Percentiles rank a stretch among this genome's conserved stretches.
These are phyloP conservation scores for Kalmanozyma brasiliensis DNA, from an alignment of 1,284 basidiomycete genomes.

Conservation along the genomic window DNA sequence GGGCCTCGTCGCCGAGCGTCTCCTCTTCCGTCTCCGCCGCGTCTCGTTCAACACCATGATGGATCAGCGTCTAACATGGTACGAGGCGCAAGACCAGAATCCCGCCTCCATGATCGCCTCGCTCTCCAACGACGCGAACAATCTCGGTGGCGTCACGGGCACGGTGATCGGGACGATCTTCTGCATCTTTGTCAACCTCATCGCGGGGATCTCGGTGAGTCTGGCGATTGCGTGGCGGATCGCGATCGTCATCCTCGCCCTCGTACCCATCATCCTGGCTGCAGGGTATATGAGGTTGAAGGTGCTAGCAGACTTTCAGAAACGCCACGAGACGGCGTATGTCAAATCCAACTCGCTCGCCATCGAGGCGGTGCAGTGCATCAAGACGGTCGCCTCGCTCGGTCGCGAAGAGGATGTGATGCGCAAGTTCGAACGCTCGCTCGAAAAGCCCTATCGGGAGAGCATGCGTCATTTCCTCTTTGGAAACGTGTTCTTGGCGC, in stretches of 20 bases:
- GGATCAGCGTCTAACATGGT: slow-evolving; percentile 49
- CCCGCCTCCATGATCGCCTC: slow-evolving; percentile 51
- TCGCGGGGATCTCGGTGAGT: slow-evolving; percentile 52
- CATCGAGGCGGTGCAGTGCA: slow-evolving; percentile 57
- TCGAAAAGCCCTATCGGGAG: slow-evolving; percentile 55
- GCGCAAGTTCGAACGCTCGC: slow-evolving; percentile 41
- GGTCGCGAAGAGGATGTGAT: slow-evolving; percentile 57
- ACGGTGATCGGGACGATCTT: slow-evolving; percentile 61
- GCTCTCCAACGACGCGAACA: slow-evolving; percentile 56
- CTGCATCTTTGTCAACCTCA: slow-evolving; percentile 58
- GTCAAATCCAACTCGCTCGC: slow-evolving; percentile 53
- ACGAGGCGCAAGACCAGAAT: slow-evolving; percentile 40
- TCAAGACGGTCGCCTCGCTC: slow-evolving; percentile 55
- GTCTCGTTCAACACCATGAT: slow-evolving; percentile 51
- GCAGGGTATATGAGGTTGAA: slow-evolving; percentile 59
- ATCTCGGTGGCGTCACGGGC: slow-evolving; percentile 56
- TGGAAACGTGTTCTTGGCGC: slow-evolving; percentile 55
- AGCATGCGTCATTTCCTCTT: slow-evolving; percentile 48
- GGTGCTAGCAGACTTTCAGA: slow-evolving; percentile 60
- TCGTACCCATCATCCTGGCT: slow-evolving; percentile 54
- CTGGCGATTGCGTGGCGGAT: slow-evolving; percentile 57
- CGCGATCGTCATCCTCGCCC: slow-evolving; percentile 56
- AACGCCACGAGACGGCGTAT: slow-evolving; percentile 59
- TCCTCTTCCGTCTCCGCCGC: slow-evolving; percentile 54
- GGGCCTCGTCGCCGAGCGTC: slow-evolving; percentile 55